Base-by-base conservation (phyloP, 768 basidiomycete genomes). In the Gautieria morchelliformis region DNA sequence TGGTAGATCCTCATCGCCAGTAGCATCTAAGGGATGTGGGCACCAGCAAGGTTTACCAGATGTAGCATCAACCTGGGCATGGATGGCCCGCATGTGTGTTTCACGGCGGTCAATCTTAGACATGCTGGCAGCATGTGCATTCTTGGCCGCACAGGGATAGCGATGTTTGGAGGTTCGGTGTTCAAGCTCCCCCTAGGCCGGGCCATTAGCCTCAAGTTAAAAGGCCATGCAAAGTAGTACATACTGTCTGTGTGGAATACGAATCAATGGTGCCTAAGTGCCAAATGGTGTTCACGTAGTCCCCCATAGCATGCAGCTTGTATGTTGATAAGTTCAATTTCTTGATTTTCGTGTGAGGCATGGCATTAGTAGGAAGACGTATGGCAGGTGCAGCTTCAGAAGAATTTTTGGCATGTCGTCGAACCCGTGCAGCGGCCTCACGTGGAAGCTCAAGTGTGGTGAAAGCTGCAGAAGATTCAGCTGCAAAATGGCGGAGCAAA, bases 161-260 rank as follows among this genome's bases (percentile, higher is more conserved):
- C 73, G 63, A 0, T 55, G 60, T 62, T 80, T 79, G 10, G 74
- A 63, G 0, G 51, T 59, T 0, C 64, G 59, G 52, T 79, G 75
- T 58, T 75, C 67, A 0, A 67, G 64, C 57, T 77, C 74, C 3
- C 71, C 68, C 75, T 77, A 19, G 11, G 45, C 8, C 10, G 10
- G 45, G 19, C 8, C 45, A 41, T 53, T 35, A 53, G 15, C 40
- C 6, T 27, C 35, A 10, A 11, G 30, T 52, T 32, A 37, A 47
- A 10, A 19, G 45, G 10, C 8, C 10, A 47, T 47, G n/a, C 14
- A 10, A n/a, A 37, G 37, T 6, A 49, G 42, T 2, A 63, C 67
- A 1, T 56, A 74, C 74, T 1, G 60, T 60, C 32, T 70, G 66
- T 0, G 71, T 72, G 2, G 64, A 63, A 53, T 70, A 74, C 0